Evolutionary conservation across 2,329 filamentous ascomycete species (phyloP), one percentile per base, ranked within the genome.

Genomic region (Chrysosphaeria jannelii): DNA sequence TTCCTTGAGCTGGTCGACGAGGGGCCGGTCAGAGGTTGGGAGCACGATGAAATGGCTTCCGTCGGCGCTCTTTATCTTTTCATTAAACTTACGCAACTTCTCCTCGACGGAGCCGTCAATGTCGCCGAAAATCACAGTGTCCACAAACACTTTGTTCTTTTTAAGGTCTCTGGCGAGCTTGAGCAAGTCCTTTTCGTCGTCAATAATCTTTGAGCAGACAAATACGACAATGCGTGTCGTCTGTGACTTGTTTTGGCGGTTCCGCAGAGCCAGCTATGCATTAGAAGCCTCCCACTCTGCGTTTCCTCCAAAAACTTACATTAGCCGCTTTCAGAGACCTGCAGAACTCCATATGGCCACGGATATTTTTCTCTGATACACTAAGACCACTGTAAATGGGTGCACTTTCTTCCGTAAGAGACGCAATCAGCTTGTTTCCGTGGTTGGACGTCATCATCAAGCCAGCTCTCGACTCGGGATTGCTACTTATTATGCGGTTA

Each of bases 391-490:
- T 75, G 32, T 93, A 55, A 36, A 97, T 76, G 53, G 88, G 85
- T 45, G 85, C 85, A 40, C 85, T 76, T 45, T 97, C 88, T 29
- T 76, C 81, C 25, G 85, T 93, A 41, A 93, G 62, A 16, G 85
- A 97, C 28, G 85, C 88, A 32, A 97, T 62, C 32, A 97, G 81
- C 49, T 93, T 81, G 23, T 85, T 85, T n/a, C 78, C 79, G 41
- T 75, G 81, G 39, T 81, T 85, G 32, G 76, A 85, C 81, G 93
- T 93, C 48, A 76, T 90, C 79, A 97, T 91, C 32, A 97, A 54
- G 24, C 88, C 85, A 33, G 97, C 85, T 8, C 79, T 88, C 6
- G 81, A 93, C 49, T 97, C 85, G 15, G 85, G 78, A 45, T 97
- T 91, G 35, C 70, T 71, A 48, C 78, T 69, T 35, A 79, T 90